These are phyloP conservation scores for Hypoxylon rubiginosum DNA, from an alignment of 2,329 filamentous ascomycete species.

Conservation along the genomic window DNA sequence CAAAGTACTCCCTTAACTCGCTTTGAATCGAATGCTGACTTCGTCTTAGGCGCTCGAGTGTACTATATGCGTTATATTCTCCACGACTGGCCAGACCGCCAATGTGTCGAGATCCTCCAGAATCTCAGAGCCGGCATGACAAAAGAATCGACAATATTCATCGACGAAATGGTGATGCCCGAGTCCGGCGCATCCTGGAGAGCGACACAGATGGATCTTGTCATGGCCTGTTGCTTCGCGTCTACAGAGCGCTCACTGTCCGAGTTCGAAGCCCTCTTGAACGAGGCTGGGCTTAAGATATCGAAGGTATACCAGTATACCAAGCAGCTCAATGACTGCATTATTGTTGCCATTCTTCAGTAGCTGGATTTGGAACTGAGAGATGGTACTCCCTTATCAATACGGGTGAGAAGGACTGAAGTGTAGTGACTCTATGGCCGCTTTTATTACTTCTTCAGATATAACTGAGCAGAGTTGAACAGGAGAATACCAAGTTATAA, in stretches of 20 bases:
- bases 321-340: background rate
- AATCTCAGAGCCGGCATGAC: conserved; percentile 33
- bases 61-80: conserved; percentile 41
- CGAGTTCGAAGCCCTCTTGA: background rate
- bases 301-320: background rate
- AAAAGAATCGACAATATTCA: conserved; percentile 19
- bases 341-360: background rate
- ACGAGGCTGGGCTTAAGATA: background rate
- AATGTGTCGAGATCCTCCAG: conserved; percentile 29
- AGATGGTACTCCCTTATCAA: too few relatives aligned
- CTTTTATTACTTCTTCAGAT: too few relatives aligned
- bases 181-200: conserved; percentile 12
- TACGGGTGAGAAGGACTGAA: too few relatives aligned
- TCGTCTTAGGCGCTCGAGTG: background rate
- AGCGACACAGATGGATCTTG: conserved; percentile 3
- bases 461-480: too few relatives aligned
- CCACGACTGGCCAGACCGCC: conserved; percentile 28
- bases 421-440: too few relatives aligned
- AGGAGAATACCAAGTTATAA: too few relatives aligned
- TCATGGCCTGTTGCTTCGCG: background rate
- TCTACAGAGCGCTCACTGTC: background rate
- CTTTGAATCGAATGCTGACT: background rate
- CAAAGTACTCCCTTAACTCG: too few relatives aligned
- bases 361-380: too few relatives aligned
- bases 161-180: conserved; percentile 19